phyloP scores from a whole-genome alignment of 1,139 yeast genomes.

The Oligophagozyma castellii region DNA sequence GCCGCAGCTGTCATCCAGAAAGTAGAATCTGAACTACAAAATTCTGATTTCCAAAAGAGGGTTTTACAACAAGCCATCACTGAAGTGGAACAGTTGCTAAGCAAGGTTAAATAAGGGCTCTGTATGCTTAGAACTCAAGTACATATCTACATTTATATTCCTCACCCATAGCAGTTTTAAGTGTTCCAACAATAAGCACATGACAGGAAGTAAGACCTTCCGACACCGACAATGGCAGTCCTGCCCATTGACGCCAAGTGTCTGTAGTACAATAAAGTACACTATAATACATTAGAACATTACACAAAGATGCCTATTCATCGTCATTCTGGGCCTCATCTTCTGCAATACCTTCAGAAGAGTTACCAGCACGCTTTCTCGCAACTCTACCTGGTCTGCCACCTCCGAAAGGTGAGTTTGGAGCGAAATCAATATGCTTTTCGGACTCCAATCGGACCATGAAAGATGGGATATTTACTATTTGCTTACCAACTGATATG shows the following conservation, averaged over 20 bases:
- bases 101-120: conserved; percentile 17
- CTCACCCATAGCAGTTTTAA: too few relatives aligned
- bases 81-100: conserved; percentile 80
- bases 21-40: conserved; percentile 72
- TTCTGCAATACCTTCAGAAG: conserved; percentile 36
- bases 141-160: too few relatives aligned
- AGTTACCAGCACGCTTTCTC: conserved; percentile 83
- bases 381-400: conserved; percentile 99
- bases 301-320: too few relatives aligned
- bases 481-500: conserved; percentile 99
- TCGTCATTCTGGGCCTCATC: conserved; percentile 49
- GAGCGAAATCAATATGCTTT: conserved; percentile 99
- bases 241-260: too few relatives aligned
- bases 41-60: conserved; percentile 89
- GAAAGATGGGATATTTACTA: conserved; percentile 97
- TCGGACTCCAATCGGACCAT: conserved; percentile 99
- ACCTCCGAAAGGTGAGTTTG: conserved; percentile 99
- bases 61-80: conserved; percentile 81
- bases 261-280: too few relatives aligned
- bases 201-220: too few relatives aligned
- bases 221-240: too few relatives aligned
- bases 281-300: too few relatives aligned
- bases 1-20: conserved; percentile 75
- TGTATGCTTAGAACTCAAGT: neutral
- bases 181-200: too few relatives aligned